These are phyloP conservation scores for Afroboletus lepidellus DNA, from an alignment of 1,284 basidiomycete genomes.

Conservation along the genomic window DNA sequence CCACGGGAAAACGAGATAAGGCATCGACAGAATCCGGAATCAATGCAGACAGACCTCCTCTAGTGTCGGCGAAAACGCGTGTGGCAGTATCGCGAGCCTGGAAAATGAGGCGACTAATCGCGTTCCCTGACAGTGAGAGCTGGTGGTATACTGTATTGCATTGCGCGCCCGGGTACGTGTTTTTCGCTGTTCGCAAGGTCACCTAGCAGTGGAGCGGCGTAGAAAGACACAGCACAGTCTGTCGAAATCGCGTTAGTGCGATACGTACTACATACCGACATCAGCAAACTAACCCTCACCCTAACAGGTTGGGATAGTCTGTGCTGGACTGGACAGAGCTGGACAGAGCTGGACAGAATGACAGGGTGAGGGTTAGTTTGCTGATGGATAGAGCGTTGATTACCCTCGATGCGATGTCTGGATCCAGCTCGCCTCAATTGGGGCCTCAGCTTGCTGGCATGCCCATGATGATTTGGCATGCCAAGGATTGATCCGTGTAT, in stretches of 20 bases:
- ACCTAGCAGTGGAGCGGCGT: not conserved
- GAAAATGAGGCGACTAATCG: not conserved
- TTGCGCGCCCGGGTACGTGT: not conserved
- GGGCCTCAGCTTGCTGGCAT: constrained; percentile 25
- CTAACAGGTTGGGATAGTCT: too few species aligned
- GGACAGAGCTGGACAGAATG: too few species aligned
- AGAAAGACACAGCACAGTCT: not conserved
- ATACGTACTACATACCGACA: too few species aligned
- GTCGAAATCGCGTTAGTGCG: too few species aligned
- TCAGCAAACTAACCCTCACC: too few species aligned
- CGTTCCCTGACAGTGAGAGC: constrained; percentile 25
- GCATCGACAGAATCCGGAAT: not conserved
- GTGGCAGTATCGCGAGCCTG: constrained; percentile 21
- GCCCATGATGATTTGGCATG: too few species aligned
- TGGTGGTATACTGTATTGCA: not conserved
- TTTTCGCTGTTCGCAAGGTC: not conserved
- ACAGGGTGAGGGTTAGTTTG: too few species aligned
- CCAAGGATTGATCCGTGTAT: too few species aligned
- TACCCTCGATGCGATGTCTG: constrained; percentile 14
- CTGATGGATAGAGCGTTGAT: not conserved
- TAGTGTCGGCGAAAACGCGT: constrained; percentile 30
- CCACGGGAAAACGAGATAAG: constrained; percentile 10
- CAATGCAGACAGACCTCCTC: constrained; percentile 26
- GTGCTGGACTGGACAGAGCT: too few species aligned
- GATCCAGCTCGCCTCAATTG: too few species aligned